These are phyloP conservation scores for Fragaria ananassa DNA, from an alignment of 306 rosid species.

Conservation along the genomic window DNA sequence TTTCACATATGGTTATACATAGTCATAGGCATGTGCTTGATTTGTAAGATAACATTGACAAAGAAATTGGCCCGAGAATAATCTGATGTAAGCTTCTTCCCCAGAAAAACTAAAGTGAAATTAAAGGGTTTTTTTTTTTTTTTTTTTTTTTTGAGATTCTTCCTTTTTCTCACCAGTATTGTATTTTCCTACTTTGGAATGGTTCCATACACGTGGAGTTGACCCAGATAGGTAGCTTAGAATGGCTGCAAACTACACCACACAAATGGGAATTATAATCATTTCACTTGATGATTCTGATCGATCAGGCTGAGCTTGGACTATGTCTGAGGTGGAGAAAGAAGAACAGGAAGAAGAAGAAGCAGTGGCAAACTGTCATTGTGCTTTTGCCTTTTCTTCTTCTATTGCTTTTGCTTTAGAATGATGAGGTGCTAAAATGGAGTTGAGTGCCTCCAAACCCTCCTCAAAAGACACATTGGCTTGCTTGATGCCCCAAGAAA, in stretches of 20 bases:
- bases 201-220: conserved; percentile 21
- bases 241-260: conserved; percentile 31
- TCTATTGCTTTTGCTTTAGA: neutral
- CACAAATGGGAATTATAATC: conserved; percentile 11
- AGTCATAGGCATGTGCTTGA: conserved; percentile 42
- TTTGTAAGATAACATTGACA: conserved; percentile 14
- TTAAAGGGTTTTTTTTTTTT: conserved; percentile 1
- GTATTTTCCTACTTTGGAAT: conserved; percentile 8
- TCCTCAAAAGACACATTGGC: conserved; percentile 49
- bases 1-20: neutral
- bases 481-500: conserved; percentile 28
- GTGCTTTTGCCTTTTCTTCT: neutral
- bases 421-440: conserved; percentile 12
- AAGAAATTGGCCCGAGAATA: conserved; percentile 18
- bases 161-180: conserved; percentile 3
- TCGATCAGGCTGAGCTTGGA: neutral
- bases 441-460: conserved; percentile 44
- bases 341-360: neutral
- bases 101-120: conserved; percentile 19
- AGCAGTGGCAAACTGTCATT: neutral
- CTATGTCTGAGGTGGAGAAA: conserved; percentile 13
- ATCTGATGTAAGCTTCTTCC: conserved; percentile 14
- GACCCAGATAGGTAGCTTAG: conserved; percentile 34
- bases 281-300: conserved; percentile 19
- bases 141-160: neutral